Percentiles rank a stretch among this genome's conserved stretches.
Conservation (phyloP, 2,329 filamentous ascomycete genomes). For the Scedosporium dehoogii region DNA sequence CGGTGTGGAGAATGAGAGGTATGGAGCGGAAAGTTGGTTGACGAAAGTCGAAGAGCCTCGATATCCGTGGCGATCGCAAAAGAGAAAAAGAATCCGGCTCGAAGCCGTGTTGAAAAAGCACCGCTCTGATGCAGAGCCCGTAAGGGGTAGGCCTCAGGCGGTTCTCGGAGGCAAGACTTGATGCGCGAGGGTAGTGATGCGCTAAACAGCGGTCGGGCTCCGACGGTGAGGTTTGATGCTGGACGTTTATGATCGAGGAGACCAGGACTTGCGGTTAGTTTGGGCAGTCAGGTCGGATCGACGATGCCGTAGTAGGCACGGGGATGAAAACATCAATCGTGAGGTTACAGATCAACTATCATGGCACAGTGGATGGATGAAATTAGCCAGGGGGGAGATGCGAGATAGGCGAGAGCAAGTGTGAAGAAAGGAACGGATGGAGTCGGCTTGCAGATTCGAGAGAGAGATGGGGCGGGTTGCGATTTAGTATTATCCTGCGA, state of each 20-base stretch:
- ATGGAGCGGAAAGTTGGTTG: not conserved
- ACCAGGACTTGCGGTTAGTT: not conserved
- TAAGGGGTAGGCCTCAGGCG: not conserved
- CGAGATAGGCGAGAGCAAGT: conserved; percentile 5
- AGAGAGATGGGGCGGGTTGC: conserved; percentile 8
- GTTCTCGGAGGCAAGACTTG: not conserved
- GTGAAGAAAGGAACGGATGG: conserved; percentile 6
- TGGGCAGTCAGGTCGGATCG: conserved; percentile 7
- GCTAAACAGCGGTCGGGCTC: not conserved
- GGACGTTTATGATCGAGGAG: not conserved
- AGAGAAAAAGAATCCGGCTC: not conserved
- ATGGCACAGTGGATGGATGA: conserved; percentile 6
- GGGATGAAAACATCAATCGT: conserved; percentile 11
- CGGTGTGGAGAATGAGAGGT: not conserved
- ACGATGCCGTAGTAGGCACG: conserved; percentile 10
- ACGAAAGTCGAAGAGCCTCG: not conserved
- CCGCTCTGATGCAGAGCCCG: not conserved
- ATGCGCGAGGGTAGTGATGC: not conserved
- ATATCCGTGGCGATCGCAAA: not conserved
- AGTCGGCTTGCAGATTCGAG: conserved; percentile 6
- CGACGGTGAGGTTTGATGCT: not conserved
- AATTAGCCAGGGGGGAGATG: conserved; percentile 5
- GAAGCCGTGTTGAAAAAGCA: not conserved
- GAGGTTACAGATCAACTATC: conserved; percentile 6
- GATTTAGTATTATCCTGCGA: conserved; percentile 2